Percentiles rank a stretch among this genome's conserved stretches.
Evolutionary conservation across 129 eudicot species (phyloP).

Genomic region (Centrapalus pauciflorus): DNA sequence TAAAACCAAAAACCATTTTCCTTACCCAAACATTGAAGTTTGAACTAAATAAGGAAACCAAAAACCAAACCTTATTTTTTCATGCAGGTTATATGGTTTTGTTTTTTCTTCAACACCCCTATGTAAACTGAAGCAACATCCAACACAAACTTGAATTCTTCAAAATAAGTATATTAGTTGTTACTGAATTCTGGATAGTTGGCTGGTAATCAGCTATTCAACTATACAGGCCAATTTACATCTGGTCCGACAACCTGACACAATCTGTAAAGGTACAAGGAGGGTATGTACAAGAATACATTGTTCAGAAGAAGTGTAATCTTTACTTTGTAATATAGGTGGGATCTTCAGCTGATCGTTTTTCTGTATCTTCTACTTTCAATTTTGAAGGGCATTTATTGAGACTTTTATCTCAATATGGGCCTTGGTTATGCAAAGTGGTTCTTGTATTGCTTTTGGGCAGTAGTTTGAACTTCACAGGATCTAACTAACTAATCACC

Average conservation of each 20-base stretch:
- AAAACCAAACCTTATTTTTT: no score
- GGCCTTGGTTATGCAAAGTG: neutral
- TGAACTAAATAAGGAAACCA: no score
- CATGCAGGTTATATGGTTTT: no score
- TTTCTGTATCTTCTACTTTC: neutral
- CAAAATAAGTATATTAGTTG: neutral
- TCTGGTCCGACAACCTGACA: neutral
- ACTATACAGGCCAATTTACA: neutral
- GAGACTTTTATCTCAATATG: neutral
- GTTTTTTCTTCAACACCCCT: no score
- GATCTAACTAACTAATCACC: neutral
- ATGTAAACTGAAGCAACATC: no score
- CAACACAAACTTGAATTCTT: neutral
- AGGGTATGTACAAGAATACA: neutral
- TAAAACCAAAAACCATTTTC: no score
- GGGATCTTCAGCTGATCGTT: neutral
- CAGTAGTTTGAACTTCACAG: neutral
- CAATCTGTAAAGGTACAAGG: neutral
- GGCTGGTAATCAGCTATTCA: neutral
- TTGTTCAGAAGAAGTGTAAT: neutral
- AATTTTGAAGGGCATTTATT: neutral
- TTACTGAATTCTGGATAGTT: no score
- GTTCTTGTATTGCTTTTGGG: neutral
- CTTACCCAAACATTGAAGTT: no score
- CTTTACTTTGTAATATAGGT: neutral